Evolutionary conservation across 331 rosid species (phyloP).

Genomic region (Pyrus hybrid): DNA sequence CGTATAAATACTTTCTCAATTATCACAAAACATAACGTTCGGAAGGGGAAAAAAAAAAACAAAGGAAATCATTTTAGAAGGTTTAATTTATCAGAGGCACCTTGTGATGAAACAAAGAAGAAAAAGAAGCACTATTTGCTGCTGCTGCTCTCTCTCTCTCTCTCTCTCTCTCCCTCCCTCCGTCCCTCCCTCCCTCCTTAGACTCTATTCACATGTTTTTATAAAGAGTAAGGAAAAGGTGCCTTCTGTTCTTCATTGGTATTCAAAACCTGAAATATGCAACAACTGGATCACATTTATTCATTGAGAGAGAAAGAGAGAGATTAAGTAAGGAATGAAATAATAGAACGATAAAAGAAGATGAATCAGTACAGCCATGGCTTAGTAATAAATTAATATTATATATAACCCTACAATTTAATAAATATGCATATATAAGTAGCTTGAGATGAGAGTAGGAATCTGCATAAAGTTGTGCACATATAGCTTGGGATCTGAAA

Average conservation of each 20-base stretch:
- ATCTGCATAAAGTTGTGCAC: background rate
- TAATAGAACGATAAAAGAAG: too few species aligned
- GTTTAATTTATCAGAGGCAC: conserved; percentile 31
- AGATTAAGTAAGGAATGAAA: background rate
- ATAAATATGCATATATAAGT: too few species aligned
- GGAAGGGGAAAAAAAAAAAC: background rate
- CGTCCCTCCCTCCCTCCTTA: background rate
- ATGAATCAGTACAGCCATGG: too few species aligned
- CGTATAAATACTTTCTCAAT: background rate
- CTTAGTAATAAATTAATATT: too few species aligned
- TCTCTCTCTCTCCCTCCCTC: background rate
- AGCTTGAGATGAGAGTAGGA: background rate
- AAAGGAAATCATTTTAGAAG: conserved; percentile 8
- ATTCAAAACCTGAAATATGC: conserved; percentile 31
- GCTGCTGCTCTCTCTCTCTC: background rate
- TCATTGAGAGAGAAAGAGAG: background rate
- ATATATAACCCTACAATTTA: too few species aligned
- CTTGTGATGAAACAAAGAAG: conserved; percentile 24
- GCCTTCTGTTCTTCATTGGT: conserved; percentile 35
- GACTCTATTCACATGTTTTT: conserved; percentile 11
- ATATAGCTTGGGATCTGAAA: background rate
- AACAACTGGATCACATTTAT: conserved; percentile 7
- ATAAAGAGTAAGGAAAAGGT: conserved; percentile 34
- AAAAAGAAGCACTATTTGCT: conserved; percentile 12
- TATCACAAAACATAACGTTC: background rate